Evolutionary conservation across 352 stramenopile species (phyloP), one percentile per base, ranked within the genome.

Genomic region (Phytophthora pseudosyringae): DNA sequence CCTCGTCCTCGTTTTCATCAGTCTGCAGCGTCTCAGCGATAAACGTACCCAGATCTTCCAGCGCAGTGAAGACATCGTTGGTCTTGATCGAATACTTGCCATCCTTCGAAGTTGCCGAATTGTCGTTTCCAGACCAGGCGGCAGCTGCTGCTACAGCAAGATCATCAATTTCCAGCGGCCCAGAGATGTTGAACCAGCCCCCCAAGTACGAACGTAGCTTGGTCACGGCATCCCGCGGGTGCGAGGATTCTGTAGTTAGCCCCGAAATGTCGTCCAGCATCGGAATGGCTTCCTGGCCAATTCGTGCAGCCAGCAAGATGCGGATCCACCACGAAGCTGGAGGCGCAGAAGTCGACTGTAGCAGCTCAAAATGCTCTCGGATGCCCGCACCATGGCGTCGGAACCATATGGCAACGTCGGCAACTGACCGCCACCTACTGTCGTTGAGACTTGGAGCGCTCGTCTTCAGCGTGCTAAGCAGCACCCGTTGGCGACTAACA

Each of bases 1-100:
- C 29, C 6, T 59, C 36, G 25, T 50, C 36, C 3, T 65, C 47
- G 11, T 54, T 69, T 55, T 50, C 41, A 48, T 13, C 41, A 10
- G 47, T 38, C 18, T 53, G 53, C 5, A 75, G 31, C 6, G 41
- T 50, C 3, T 72, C 67, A 2, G 46, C 40, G 29, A 69, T 33
- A 44, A 55, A 66, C 3, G 63, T 55, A 18, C 67, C 67, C 1
- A 75, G 16, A 49, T 75, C 67, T 64, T 65, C 55, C 25, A 69
- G 18, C 5, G 62, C 63, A 25, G 15, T 45, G 7, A 50, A 48
- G 21, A 55, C 51, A 39, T 65, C 41, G 4, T 40, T 48, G 6
- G 16, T 62, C 3, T 35, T 66, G 29, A 71, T 38, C 9, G 49
- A 64, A 9, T 64, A 68, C 25, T 68, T 75, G 35, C 61, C 67